phyloP scores from a whole-genome alignment of 140 eudicot genomes.

The Stevia rebaudiana region DNA sequence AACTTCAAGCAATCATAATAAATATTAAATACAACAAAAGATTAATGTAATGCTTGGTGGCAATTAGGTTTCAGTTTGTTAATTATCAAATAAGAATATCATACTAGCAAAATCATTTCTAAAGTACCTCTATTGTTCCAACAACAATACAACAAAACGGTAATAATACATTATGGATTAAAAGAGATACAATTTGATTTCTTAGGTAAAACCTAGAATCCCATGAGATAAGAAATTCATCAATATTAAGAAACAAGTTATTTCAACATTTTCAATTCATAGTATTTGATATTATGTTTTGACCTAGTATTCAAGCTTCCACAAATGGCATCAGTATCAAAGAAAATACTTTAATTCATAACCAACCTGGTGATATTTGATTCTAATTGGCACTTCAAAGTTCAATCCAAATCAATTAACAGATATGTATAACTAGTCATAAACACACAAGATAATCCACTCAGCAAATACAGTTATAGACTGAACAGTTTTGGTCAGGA shows the following conservation, averaged over 20 bases:
- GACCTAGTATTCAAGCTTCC: not conserved
- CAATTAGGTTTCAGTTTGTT: no score
- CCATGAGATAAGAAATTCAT: not conserved
- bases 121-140: not conserved
- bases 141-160: not conserved
- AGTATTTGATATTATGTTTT: not conserved
- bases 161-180: not conserved
- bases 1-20: not conserved
- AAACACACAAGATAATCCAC: not conserved
- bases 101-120: not conserved
- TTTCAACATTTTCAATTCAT: not conserved
- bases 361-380: not conserved
- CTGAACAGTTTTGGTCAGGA: not conserved
- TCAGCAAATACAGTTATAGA: conserved; percentile 9
- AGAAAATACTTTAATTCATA: not conserved
- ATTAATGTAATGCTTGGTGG: no score
- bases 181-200: not conserved
- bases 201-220: not conserved
- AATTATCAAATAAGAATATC: no score
- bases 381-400: not conserved
- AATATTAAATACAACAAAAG: not conserved
- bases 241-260: not conserved
- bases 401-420: conserved; percentile 3
- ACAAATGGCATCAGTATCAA: not conserved
- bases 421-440: conserved; percentile 5